A percentile compares a stretch with the other conserved stretches of the same genome.
phyloP scores from a whole-genome alignment of 441 rosid genomes.

The Capsella rubella region DNA sequence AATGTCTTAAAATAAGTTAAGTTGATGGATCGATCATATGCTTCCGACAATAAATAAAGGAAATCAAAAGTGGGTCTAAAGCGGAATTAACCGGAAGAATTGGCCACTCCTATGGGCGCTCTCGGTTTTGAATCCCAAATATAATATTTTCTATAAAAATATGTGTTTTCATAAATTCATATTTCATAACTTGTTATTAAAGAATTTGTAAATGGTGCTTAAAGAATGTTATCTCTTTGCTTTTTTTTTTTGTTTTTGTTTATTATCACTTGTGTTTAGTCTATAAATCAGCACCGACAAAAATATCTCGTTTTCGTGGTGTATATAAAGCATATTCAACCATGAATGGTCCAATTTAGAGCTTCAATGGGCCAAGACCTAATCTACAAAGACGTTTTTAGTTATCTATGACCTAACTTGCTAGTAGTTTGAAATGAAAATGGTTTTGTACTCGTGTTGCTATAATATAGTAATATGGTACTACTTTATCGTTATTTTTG shows the following conservation, averaged over 20 bases:
- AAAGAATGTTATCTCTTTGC: slow-evolving; percentile 26
- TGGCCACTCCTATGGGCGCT: slow-evolving; percentile 41
- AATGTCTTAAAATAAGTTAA: not conserved
- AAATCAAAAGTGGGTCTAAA: slow-evolving; percentile 35
- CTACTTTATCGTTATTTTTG: too few relatives aligned
- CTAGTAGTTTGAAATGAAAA: not conserved
- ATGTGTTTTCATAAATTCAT: not conserved
- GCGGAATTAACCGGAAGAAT: slow-evolving; percentile 21
- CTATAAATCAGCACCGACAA: slow-evolving; percentile 26
- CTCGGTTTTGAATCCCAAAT: slow-evolving; percentile 25
- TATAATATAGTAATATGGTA: too few relatives aligned
- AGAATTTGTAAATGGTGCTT: not conserved
- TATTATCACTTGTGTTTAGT: slow-evolving; percentile 2
- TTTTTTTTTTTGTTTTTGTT: not conserved
- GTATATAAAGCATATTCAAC: slow-evolving; percentile 18
- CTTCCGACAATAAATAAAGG: slow-evolving; percentile 10
- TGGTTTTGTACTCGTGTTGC: not conserved
- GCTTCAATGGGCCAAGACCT: slow-evolving; percentile 33
- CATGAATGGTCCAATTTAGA: slow-evolving; percentile 14
- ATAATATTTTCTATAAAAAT: too few relatives aligned
- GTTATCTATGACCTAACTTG: slow-evolving; percentile 11
- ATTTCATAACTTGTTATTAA: slow-evolving; percentile 4
- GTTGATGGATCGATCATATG: not conserved
- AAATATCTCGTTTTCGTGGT: not conserved
- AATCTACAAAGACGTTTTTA: slow-evolving; percentile 22